Percentiles rank a stretch among this genome's conserved stretches.
phyloP scores from a whole-genome alignment of 148 eudicot genomes.

The Rhododendron ovatum region DNA sequence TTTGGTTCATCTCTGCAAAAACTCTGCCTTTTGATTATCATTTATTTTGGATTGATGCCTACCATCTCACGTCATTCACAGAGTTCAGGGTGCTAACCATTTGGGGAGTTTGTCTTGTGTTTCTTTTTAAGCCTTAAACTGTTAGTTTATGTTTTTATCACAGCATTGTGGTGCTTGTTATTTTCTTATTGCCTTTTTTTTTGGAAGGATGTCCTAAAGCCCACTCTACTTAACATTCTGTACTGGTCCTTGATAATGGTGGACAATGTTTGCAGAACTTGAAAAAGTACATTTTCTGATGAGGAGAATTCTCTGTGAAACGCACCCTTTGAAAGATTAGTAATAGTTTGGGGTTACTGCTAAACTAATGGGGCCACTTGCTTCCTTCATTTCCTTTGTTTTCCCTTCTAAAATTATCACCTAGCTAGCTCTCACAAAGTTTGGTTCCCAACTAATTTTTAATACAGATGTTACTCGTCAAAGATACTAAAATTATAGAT shows the following conservation, averaged over 20 bases:
- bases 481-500: too few relatives aligned
- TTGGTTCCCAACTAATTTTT: neutral
- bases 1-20: neutral
- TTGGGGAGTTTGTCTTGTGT: neutral
- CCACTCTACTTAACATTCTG: neutral
- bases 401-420: neutral
- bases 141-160: neutral
- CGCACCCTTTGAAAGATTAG: neutral
- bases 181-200: too few relatives aligned
- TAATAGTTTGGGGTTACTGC: neutral
- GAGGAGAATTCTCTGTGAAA: neutral
- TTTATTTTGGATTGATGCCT: neutral
- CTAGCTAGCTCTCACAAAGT: neutral
- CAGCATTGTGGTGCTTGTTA: neutral
- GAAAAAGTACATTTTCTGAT: neutral
- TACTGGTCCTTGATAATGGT: slow-evolving; percentile 4
- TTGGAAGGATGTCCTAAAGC: too few relatives aligned
- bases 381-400: neutral
- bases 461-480: too few relatives aligned
- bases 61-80: neutral
- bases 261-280: neutral
- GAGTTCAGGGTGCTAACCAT: neutral
- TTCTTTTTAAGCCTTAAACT: neutral
- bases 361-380: neutral
- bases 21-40: neutral